Evolutionary conservation across 306 rosid species (phyloP).

Genomic region (Cucurbita maxima): DNA sequence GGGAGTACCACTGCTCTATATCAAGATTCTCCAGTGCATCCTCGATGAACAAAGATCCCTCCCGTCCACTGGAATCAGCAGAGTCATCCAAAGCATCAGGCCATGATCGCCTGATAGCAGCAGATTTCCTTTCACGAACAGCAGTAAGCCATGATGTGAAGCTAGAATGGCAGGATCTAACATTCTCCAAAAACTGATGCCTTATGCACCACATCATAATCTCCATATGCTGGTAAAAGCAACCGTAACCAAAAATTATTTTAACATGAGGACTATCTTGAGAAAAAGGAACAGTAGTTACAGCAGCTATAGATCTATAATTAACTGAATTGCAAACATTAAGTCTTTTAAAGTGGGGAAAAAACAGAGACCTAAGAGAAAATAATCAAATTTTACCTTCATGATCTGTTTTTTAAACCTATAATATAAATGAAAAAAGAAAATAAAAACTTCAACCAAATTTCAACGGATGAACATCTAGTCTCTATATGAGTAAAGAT

Average conservation of each 20-base stretch:
- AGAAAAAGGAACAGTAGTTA: background rate
- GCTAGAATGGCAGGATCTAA: constrained; percentile 35
- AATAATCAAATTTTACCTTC: background rate
- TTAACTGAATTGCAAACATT: background rate
- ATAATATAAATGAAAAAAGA: background rate
- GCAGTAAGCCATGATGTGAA: constrained; percentile 48
- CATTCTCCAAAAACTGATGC: constrained; percentile 57
- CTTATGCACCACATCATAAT: constrained; percentile 69
- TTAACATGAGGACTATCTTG: background rate
- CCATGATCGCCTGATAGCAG: constrained; percentile 76
- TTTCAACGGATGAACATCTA: background rate
- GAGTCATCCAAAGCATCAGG: constrained; percentile 64
- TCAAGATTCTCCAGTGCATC: constrained; percentile 78
- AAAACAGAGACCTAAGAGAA: background rate
- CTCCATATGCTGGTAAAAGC: constrained; percentile 76
- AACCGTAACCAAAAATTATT: background rate
- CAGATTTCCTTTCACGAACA: constrained; percentile 59
- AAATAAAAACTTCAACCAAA: background rate
- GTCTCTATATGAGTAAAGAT: background rate
- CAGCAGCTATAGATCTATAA: background rate
- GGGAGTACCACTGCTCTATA: constrained; percentile 31
- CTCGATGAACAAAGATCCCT: constrained; percentile 77
- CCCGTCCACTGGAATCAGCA: constrained; percentile 39
- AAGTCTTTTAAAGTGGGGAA: background rate
- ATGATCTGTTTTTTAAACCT: background rate